Conservation (phyloP, 306 rosid species). For the Cucurbita maxima region DNA sequence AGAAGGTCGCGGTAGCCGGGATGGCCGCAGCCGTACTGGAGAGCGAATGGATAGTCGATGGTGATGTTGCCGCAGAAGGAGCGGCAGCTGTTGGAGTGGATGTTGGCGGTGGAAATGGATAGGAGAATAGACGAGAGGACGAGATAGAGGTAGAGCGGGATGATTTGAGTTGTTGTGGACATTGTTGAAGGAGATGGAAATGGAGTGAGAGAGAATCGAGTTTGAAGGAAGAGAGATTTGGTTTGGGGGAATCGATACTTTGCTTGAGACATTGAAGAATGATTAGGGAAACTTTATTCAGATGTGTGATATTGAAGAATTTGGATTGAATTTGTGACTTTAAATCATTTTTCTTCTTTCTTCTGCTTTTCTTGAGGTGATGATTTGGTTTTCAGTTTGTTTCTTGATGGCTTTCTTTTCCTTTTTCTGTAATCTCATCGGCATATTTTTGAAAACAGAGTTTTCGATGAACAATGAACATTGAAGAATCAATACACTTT, state of each 20-base stretch:
- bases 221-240: not conserved
- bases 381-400: slow-evolving; percentile 11
- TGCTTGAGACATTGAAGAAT: slow-evolving; percentile 20
- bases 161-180: not conserved
- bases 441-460: too few relatives aligned
- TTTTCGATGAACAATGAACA: too few relatives aligned
- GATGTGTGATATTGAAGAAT: slow-evolving; percentile 35
- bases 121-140: slow-evolving; percentile 11
- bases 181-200: not conserved
- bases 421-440: slow-evolving; percentile 16
- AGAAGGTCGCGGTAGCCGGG: slow-evolving; percentile 85
- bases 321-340: slow-evolving; percentile 29
- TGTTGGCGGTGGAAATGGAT: not conserved
- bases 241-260: slow-evolving; percentile 21
- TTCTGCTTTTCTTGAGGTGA: slow-evolving; percentile 1
- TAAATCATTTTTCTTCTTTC: slow-evolving; percentile 20
- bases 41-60: slow-evolving; percentile 72
- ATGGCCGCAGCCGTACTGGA: slow-evolving; percentile 82
- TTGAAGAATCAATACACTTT: too few relatives aligned
- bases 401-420: not conserved
- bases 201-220: slow-evolving; percentile 3
- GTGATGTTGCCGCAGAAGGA: slow-evolving; percentile 89
- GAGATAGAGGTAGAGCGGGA: slow-evolving; percentile 17
- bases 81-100: slow-evolving; percentile 34
- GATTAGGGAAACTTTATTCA: slow-evolving; percentile 36